A percentile compares a stretch with the other conserved stretches of the same genome.
These are phyloP conservation scores for Postia placenta DNA, from an alignment of 768 basidiomycete genomes.

Conservation along the genomic window DNA sequence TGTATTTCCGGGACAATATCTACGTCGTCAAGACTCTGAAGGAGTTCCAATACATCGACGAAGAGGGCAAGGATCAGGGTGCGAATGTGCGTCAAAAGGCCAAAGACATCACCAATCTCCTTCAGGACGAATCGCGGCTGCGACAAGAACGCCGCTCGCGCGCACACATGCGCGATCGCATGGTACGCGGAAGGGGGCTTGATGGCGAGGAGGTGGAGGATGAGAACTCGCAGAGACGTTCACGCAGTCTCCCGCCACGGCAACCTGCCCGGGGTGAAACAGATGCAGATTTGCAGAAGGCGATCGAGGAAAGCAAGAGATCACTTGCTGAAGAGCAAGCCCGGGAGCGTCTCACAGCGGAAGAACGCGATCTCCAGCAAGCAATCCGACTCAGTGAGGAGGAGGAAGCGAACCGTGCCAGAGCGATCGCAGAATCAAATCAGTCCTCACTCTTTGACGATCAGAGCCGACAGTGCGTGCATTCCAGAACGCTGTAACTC, in stretches of 20 bases:
- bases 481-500: background rate
- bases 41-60: slow-evolving; percentile 96
- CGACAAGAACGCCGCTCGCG: slow-evolving; percentile 79
- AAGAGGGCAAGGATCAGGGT: slow-evolving; percentile 94
- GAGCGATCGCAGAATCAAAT: slow-evolving; percentile 69
- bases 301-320: slow-evolving; percentile 88
- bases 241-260: slow-evolving; percentile 20
- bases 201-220: slow-evolving; percentile 31
- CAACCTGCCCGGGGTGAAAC: slow-evolving; percentile 32
- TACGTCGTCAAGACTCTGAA: slow-evolving; percentile 99
- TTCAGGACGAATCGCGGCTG: slow-evolving; percentile 80
- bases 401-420: slow-evolving; percentile 75
- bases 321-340: slow-evolving; percentile 65
- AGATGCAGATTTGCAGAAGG: slow-evolving; percentile 79
- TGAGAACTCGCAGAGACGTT: slow-evolving; percentile 39
- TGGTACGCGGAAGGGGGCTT: slow-evolving; percentile 59
- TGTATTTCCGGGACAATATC: slow-evolving; percentile 96
- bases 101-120: slow-evolving; percentile 94
- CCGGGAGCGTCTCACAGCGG: slow-evolving; percentile 37
- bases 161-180: slow-evolving; percentile 91
- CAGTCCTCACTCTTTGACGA: slow-evolving; percentile 82
- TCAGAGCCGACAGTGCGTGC: slow-evolving; percentile 64
- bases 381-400: slow-evolving; percentile 86
- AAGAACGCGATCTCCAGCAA: slow-evolving; percentile 78
- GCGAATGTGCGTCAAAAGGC: slow-evolving; percentile 98